Evolutionary conservation across 495 filamentous ascomycete genomes (phyloP), one percentile per base, ranked within the genome.

Genomic region (Annulohypoxylon nitens): DNA sequence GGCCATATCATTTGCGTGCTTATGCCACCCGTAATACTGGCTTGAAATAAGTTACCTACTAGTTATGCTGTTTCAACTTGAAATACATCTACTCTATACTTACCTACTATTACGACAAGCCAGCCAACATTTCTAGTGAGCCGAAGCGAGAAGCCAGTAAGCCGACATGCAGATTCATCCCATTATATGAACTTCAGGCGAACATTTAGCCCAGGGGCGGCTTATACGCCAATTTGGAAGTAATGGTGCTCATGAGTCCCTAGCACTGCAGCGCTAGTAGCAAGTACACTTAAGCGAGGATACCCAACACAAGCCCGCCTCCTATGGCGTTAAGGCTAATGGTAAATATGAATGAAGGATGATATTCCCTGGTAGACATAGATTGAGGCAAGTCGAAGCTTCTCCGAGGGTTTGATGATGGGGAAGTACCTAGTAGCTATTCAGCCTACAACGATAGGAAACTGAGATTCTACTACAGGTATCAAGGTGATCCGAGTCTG

Each of bases 181-280:
- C 3, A 14, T 26, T 9, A 12, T 2, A 26, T 53, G 48, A 30
- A 23, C 25, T 33, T n/a, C 11, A 36, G 12, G 30, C 53, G 53
- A 37, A 4, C 51, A 57, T 57, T 57, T 16, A 57, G 30, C 53
- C 20, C 53, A 16, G n/a, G 53, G 16, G 53, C 16, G 53, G 53
- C 53, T 37, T 57, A 37, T n/a, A 37, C 30, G 16, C 30, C 33
- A 20, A 37, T 20, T 3, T 37, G 53, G 30, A 57, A 33, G 33
- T n/a, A n/a, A 33, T 37, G 11, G n/a, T 57, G 4, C 4, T 4
- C 26, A 12, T 20, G 11, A 16, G 8, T 23, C 3, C 33, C 2
- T n/a, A 9, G 53, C 9, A 37, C n/a, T 4, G 43, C 43, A 47
- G 43, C 43, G 43, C 43, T 47, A 47, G 43, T 47, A 47, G n/a